These are phyloP conservation scores for Malus hybrid DNA, from an alignment of 331 rosid genomes.

Conservation along the genomic window DNA sequence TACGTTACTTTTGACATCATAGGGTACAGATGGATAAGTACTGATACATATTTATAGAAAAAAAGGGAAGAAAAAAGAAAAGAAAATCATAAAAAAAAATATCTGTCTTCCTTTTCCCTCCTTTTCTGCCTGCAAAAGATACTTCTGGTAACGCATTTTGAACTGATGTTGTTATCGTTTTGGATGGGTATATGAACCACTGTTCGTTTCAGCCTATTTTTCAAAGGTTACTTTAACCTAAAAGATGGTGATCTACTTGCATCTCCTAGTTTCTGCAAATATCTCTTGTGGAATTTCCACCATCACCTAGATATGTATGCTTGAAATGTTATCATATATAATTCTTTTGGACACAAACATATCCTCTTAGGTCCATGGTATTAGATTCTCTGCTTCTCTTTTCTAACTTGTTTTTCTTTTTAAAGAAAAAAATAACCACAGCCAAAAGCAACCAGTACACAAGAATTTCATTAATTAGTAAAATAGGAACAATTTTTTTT, in stretches of 20 bases:
- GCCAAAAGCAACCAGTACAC: too few relatives aligned
- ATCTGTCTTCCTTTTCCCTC: slow-evolving; percentile 7
- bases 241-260: background rate
- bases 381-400: background rate
- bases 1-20: slow-evolving; percentile 31
- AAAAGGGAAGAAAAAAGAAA: background rate
- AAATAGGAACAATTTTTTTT: too few relatives aligned
- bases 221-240: background rate
- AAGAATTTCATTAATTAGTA: too few relatives aligned
- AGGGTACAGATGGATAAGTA: slow-evolving; percentile 18
- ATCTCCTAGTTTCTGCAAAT: background rate
- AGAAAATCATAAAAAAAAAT: slow-evolving; percentile 13
- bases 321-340: background rate
- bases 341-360: background rate
- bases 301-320: background rate
- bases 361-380: background rate
- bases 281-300: background rate
- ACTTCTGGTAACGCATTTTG: background rate
- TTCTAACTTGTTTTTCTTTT: background rate
- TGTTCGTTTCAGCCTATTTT: background rate
- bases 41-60: background rate
- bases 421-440: too few relatives aligned
- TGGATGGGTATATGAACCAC: background rate
- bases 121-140: slow-evolving; percentile 12
- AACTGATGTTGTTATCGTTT: background rate